These are phyloP conservation scores for Chrysosporium queenslandicum DNA, from an alignment of 2,329 filamentous ascomycete species.

Conservation along the genomic window DNA sequence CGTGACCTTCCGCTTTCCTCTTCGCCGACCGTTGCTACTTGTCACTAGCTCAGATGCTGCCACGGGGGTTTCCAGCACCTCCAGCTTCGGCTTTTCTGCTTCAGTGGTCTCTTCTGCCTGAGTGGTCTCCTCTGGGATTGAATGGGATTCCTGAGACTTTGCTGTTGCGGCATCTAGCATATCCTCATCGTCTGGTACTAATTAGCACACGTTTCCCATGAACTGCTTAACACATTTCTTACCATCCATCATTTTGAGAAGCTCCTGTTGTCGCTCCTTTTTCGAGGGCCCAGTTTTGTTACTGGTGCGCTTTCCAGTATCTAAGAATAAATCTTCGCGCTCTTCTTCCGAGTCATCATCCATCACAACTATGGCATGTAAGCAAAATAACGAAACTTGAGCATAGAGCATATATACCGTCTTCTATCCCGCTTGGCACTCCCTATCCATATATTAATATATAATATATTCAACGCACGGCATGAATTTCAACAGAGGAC, in stretches of 20 bases:
- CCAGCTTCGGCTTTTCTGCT: constrained; percentile 12
- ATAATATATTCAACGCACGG: too few species aligned
- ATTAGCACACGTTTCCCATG: constrained; percentile 19
- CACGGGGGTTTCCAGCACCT: constrained; percentile 22
- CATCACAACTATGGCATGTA: constrained; percentile 32
- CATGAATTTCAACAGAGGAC: too few species aligned
- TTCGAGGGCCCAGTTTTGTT: constrained; percentile 39
- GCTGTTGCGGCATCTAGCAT: constrained; percentile 46
- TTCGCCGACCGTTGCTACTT: constrained; percentile 50
- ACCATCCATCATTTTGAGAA: constrained; percentile 68
- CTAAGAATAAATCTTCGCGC: constrained; percentile 42
- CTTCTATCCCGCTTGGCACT: constrained; percentile 36
- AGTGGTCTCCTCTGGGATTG: constrained; percentile 16
- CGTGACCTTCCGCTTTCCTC: constrained; percentile 69
- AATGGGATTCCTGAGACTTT: constrained; percentile 15
- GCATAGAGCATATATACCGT: constrained; percentile 35
- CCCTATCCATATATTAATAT: constrained; percentile 23
- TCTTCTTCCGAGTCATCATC: constrained; percentile 46
- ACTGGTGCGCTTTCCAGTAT: constrained; percentile 28
- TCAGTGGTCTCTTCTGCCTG: constrained; percentile 16
- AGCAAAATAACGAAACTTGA: not conserved
- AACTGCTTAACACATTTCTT: constrained; percentile 25
- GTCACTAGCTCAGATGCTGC: constrained; percentile 35
- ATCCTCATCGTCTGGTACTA: constrained; percentile 46
- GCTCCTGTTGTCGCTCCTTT: constrained; percentile 55